A percentile compares a stretch with the other conserved stretches of the same genome.
Conservation (phyloP, 805 yeast species). For the Schwanniomyces sp. region DNA sequence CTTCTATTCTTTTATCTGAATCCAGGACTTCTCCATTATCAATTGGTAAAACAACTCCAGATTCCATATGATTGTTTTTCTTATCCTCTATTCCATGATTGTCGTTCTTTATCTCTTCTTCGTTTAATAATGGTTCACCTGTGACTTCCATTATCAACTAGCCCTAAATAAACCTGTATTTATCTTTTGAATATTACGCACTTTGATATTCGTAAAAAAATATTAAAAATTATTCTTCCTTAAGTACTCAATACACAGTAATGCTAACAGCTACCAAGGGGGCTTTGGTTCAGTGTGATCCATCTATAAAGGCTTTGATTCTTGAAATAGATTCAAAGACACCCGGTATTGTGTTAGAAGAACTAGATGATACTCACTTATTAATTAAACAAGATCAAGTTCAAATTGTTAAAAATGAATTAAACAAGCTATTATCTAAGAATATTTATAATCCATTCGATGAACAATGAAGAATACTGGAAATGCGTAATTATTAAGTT, state of each 20-base stretch:
- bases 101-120: neutral
- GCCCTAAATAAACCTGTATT: neutral
- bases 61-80: neutral
- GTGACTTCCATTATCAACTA: neutral
- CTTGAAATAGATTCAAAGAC: constrained; percentile 74
- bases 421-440: constrained; percentile 72
- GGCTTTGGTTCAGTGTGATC: constrained; percentile 64
- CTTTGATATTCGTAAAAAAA: neutral
- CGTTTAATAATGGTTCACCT: neutral
- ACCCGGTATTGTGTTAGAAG: constrained; percentile 71
- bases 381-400: constrained; percentile 78
- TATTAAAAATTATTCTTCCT: neutral
- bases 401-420: constrained; percentile 70
- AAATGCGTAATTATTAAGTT: neutral
- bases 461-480: constrained; percentile 49
- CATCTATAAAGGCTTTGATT: constrained; percentile 86
- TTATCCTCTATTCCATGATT: neutral
- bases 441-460: constrained; percentile 85
- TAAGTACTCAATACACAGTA: neutral
- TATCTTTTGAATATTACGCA: neutral
- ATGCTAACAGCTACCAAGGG: constrained; percentile 48
- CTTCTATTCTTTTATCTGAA: neutral
- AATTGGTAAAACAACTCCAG: neutral
- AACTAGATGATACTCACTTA: constrained; percentile 88
- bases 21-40: neutral